Evolutionary conservation across 495 filamentous ascomycete genomes (phyloP), one percentile per base, ranked within the genome.

Genomic region (Trichoderma asperelloides): DNA sequence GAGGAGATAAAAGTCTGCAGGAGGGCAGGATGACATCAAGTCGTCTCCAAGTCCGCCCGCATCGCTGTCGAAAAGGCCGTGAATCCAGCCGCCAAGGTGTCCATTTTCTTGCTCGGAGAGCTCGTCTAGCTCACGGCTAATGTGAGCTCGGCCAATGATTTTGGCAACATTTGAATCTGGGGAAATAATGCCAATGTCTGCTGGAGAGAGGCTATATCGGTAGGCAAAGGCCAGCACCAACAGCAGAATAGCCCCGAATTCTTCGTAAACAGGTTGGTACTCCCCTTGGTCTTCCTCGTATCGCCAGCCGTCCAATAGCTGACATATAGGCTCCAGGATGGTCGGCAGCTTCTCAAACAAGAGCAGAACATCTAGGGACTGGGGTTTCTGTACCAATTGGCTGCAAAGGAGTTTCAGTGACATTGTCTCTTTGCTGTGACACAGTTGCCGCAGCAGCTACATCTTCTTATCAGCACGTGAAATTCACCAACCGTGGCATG

Each of bases 241-340:
- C 3, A 98, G 83, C 8, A 98, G 79, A 18, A 97, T 89, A 51
- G 91, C 90, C 0, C 93, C 92, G 68, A 98, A 98, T 68, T 98
- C 96, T 69, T 98, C 94, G 71, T 98, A 98, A 1, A 97, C 90
- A 0, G 94, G 95, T 73, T 97, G 93, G 71, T 95, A 95, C 74
- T 98, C 95, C 43, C 88, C 88, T 80, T 96, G 91, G 65, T 97
- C 94, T 69, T 96, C 94, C 68, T 97, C 94, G 76, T 94, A 96
- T 21, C 84, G 83, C 95, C 94, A 98, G 62, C 87, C 86, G 76
- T 98, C 92, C 11, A 98, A 78, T 11, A 97, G 77, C 39, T 88
- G 82, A 72, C 93, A 97, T 15, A 98, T 79, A 21, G 95, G 93
- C 66, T 91, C 87, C 3, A 98, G 76, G 23, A 98, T 83, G 41